Conservation (phyloP, 2,329 filamentous ascomycete species). For the Alternaria burnsii region DNA sequence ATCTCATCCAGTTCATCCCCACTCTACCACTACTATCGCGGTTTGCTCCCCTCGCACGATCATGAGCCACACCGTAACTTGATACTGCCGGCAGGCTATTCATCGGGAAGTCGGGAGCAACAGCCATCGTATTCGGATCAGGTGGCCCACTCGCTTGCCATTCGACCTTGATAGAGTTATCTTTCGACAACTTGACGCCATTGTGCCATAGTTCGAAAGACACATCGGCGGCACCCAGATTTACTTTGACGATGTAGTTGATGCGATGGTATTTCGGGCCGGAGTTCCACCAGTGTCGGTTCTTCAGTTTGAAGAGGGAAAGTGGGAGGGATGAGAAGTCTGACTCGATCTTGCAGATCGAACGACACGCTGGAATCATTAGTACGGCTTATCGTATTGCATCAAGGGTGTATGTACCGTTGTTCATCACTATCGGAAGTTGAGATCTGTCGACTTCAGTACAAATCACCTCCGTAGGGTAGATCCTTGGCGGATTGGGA, state of each 20-base stretch:
- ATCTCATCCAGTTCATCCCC: background rate
- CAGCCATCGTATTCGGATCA: background rate
- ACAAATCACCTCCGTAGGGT: slow-evolving; percentile 31
- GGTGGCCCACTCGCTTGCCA: slow-evolving; percentile 27
- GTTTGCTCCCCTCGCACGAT: background rate
- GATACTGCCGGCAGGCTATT: slow-evolving; percentile 3
- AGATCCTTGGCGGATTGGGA: slow-evolving; percentile 28
- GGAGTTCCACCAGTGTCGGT: slow-evolving; percentile 33
- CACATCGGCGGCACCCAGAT: slow-evolving; percentile 29
- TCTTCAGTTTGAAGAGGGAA: slow-evolving; percentile 31
- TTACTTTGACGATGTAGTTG: slow-evolving; percentile 30
- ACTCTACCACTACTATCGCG: background rate
- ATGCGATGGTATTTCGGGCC: slow-evolving; percentile 30
- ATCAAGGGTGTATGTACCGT: slow-evolving; percentile 5
- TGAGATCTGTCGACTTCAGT: slow-evolving; percentile 26
- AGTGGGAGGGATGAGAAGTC: slow-evolving; percentile 27
- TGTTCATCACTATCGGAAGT: slow-evolving; percentile 21
- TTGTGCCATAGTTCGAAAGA: slow-evolving; percentile 34
- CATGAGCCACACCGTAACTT: background rate
- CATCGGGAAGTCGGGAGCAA: slow-evolving; percentile 14
- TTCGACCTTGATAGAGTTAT: slow-evolving; percentile 32
- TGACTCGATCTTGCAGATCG: slow-evolving; percentile 30
- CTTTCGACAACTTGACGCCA: slow-evolving; percentile 29
- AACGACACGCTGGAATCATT: slow-evolving; percentile 21
- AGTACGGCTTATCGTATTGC: background rate